Base-by-base conservation (phyloP, 2,329 filamentous ascomycete genomes). In the Verruconis gallopava region DNA sequence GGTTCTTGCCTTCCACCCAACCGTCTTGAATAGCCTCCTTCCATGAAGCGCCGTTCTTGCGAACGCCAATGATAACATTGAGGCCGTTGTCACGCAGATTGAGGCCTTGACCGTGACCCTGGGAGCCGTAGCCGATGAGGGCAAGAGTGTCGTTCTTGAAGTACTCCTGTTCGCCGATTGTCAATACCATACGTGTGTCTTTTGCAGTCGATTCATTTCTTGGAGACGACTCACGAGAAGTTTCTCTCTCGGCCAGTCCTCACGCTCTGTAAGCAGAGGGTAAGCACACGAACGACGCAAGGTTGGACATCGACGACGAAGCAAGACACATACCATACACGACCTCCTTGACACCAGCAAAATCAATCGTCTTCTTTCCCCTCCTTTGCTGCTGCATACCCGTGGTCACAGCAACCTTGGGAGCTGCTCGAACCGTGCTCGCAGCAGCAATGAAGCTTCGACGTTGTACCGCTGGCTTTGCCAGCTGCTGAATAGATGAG, bases 141-240 rank as follows among this genome's bases (percentile, higher is more conserved):
- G 91, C 91, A 57, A 98, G 85, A 54, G 89, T 96, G 69, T 98
- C 91, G 71, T 98, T 78, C 79, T 96, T 96, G 84, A 98, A 98
- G 81, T 89, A 98, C 52, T 96, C 85, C 84, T 94, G 54, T 25
- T 19, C 5, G 38, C n/a, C n/a, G n/a, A n/a, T 28, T 21, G 44
- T 40, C 25, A 43, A 39, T 46, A 51, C 65, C 47, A 64, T 54
- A 40, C 38, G 11, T n/a, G n/a, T n/a, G n/a, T n/a, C n/a, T n/a
- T n/a, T n/a, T n/a, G n/a, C n/a, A n/a, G n/a, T n/a, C n/a, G n/a
- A n/a, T n/a, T n/a, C n/a, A n/a, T n/a, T n/a, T n/a, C n/a, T 35
- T 28, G 19, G 13, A 48, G 45, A 46, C 63, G 58, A 76, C 79
- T 72, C 70, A 91, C 85, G 64, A 91, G 73, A 63, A 98, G 85